A percentile compares a stretch with the other conserved stretches of the same genome.
These are phyloP conservation scores for Entonaema liquescens DNA, from an alignment of 495 filamentous ascomycete species.

Conservation along the genomic window DNA sequence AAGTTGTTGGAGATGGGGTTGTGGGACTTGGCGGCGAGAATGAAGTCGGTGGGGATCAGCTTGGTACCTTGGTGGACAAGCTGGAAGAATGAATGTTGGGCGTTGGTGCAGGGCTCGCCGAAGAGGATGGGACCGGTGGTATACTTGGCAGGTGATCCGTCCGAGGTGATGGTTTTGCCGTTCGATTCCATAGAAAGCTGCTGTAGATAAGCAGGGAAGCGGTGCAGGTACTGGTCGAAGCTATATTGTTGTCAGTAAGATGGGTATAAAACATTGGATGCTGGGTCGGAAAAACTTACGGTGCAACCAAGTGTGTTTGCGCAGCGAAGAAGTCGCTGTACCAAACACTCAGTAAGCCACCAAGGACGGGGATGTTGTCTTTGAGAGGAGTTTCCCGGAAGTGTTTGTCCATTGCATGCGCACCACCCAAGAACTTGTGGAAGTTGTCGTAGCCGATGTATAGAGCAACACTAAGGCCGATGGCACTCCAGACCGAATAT, in stretches of 20 bases:
- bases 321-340: slow-evolving; percentile 99
- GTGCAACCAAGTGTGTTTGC: slow-evolving; percentile 95
- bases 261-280: background rate
- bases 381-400: slow-evolving; percentile 90
- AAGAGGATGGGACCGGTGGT: slow-evolving; percentile 94
- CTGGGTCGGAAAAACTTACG: slow-evolving; percentile 57
- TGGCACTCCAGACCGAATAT: slow-evolving; percentile 98
- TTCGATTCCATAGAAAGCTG: slow-evolving; percentile 99
- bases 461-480: slow-evolving; percentile 90
- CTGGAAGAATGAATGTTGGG: slow-evolving; percentile 99
- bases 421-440: slow-evolving; percentile 93
- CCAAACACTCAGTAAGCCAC: slow-evolving; percentile 94
- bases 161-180: slow-evolving; percentile 94
- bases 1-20: slow-evolving; percentile 91
- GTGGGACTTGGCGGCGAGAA: slow-evolving; percentile 93
- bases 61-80: slow-evolving; percentile 98
- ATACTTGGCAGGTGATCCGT: slow-evolving; percentile 92
- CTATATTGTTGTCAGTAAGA: slow-evolving; percentile 48
- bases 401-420: slow-evolving; percentile 98
- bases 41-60: slow-evolving; percentile 97
- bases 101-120: slow-evolving; percentile 98
- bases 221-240: slow-evolving; percentile 98
- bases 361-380: slow-evolving; percentile 93
- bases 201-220: slow-evolving; percentile 98
- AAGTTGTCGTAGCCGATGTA: slow-evolving; percentile 98